Evolutionary conservation across 73 alveolate species (phyloP), one percentile per base, ranked within the genome.

Genomic region (Paramecium sexaurelia): DNA sequence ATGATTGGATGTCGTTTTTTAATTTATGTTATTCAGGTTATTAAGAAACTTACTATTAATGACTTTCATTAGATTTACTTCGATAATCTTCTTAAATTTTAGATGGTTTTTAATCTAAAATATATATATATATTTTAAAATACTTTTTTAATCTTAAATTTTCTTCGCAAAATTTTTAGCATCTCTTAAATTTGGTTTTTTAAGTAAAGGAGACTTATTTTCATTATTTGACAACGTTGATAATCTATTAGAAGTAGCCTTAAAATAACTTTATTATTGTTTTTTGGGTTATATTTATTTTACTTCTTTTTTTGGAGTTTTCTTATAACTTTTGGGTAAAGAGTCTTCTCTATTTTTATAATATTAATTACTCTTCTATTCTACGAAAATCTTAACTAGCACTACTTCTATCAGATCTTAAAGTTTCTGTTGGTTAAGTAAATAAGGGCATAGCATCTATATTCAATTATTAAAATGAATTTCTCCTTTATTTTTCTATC

Each of bases 341-440:
- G 83, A 15, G 43, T 61, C 83, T 61, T 61, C 83, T 61, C 83
- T 61, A 61, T 1, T 61, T 61, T 27, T 32, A 26, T 4, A 29
- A 29, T 61, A 61, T 29, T 61, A 15, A 51, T 51, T 61, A 61
- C 83, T 33, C 51, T 20, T 71, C 86, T 2, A 71, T 37, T 71
- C 43, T 71, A 35, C 56, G 26, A 71, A 71, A 71, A 71, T 71
- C 86, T 35, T 71, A 7, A 17, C 86, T 71, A 32, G 13, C 56
- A 37, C 26, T 71, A 6, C 55, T 35, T 71, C 86, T 71, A 71
- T 71, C 86, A 35, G 86, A 71, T 71, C 86, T 71, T 9, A 71
- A 20, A 7, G 86, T 32, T 71, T 71, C 61, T 1, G 37, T 71
- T 20, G 86, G 33, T 71, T 71, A 71, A 15, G 86, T 71, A 35